These are phyloP conservation scores for Barbarea vulgaris DNA, from an alignment of 345 rosid genomes.

Conservation along the genomic window DNA sequence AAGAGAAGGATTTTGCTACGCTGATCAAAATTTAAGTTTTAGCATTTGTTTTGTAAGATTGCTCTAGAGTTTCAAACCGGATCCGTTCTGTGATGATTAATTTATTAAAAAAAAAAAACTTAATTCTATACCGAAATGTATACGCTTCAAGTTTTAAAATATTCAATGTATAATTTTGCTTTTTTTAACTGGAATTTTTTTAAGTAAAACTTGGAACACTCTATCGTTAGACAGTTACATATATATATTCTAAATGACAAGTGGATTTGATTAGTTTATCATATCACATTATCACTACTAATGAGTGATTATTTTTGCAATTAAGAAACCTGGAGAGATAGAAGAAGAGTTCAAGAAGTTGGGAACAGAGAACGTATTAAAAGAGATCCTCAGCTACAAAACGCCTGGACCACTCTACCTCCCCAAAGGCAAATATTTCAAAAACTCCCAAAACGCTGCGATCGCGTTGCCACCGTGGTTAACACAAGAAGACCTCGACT, in stretches of 20 bases:
- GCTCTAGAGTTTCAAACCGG: neutral
- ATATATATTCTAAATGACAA: neutral
- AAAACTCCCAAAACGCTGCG: slow-evolving; percentile 32
- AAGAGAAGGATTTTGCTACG: neutral
- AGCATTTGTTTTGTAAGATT: neutral
- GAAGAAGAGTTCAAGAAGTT: slow-evolving; percentile 57
- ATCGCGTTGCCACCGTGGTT: slow-evolving; percentile 69
- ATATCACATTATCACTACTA: neutral
- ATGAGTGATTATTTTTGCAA: neutral
- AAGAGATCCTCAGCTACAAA: slow-evolving; percentile 50
- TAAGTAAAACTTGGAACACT: too few species aligned
- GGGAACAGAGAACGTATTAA: slow-evolving; percentile 54
- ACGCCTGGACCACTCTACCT: slow-evolving; percentile 57
- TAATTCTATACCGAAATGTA: too few species aligned
- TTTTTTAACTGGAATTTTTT: too few species aligned
- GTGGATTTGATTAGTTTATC: neutral
- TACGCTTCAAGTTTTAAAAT: too few species aligned
- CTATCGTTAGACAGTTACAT: too few species aligned
- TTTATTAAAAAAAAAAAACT: too few species aligned
- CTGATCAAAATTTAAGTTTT: neutral
- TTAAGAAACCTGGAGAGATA: slow-evolving; percentile 64
- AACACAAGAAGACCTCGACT: slow-evolving; percentile 56
- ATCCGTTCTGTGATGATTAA: neutral
- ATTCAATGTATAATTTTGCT: too few species aligned
- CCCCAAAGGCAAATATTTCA: slow-evolving; percentile 55